These are phyloP conservation scores for Agaricus blazei DNA, from an alignment of 768 basidiomycete species.

Conservation along the genomic window DNA sequence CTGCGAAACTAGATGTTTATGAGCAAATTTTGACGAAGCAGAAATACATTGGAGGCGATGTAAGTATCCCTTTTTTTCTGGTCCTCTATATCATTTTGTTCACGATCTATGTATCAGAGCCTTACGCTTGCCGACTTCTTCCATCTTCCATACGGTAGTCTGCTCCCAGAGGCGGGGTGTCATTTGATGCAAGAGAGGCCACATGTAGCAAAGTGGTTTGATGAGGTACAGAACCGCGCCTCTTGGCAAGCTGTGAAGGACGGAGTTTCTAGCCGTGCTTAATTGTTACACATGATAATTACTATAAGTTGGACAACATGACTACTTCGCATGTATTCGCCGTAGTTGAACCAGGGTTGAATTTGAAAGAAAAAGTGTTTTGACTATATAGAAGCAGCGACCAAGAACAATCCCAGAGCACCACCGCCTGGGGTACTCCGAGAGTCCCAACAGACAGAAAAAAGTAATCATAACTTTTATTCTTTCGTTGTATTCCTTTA, in stretches of 20 bases:
- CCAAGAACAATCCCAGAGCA: too few species aligned
- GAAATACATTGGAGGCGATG: slow-evolving; percentile 52
- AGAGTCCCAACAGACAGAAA: too few species aligned
- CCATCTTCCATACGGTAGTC: slow-evolving; percentile 37
- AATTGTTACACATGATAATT: slow-evolving; percentile 22
- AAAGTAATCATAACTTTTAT: too few species aligned
- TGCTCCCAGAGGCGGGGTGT: slow-evolving; percentile 21
- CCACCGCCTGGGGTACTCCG: too few species aligned
- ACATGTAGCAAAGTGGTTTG: slow-evolving; percentile 36
- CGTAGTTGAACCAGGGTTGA: too few species aligned
- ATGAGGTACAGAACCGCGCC: slow-evolving; percentile 32
- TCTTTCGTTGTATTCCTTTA: too few species aligned
- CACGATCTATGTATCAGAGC: slow-evolving; percentile 20
- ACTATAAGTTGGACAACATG: background rate
- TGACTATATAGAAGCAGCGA: too few species aligned
- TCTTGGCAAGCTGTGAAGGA: slow-evolving; percentile 47
- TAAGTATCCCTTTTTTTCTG: slow-evolving; percentile 19
- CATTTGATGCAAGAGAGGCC: slow-evolving; percentile 32
- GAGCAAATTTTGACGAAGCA: slow-evolving; percentile 49
- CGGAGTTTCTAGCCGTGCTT: slow-evolving; percentile 18
- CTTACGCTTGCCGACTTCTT: slow-evolving; percentile 46
- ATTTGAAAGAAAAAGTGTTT: too few species aligned
- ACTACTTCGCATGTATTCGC: background rate
- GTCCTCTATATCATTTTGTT: background rate
- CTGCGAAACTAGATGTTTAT: slow-evolving; percentile 43